Evolutionary conservation across 2,329 filamentous ascomycete species (phyloP), one percentile per base, ranked within the genome.

Genomic region (Trichoderma koningiopsis): DNA sequence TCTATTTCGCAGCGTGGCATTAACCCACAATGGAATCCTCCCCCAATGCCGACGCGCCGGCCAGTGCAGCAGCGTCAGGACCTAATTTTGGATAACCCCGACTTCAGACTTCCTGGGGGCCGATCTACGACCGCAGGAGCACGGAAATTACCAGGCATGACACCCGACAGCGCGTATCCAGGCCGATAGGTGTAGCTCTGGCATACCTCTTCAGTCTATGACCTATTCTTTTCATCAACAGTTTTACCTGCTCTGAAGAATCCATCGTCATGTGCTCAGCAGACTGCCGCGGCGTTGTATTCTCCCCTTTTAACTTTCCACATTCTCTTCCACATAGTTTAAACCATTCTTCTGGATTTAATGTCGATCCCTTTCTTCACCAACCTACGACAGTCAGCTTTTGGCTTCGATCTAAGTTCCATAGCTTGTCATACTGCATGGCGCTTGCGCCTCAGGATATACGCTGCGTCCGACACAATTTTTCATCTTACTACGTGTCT

Each of bases 1-100:
- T 96, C 92, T 13, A 91, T 98, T 57, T 95, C 91, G 0, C 94
- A 97, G 79, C 88, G 95, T 40, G 92, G 92, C 1, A 83, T 97
- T 67, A 97, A 97, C 78, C 95, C 94, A 7, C 89, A 90, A 70
- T 97, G 95, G 94, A 88, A 91, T 71, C 88, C 87, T 2, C 79
- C 80, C 16, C 78, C 81, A 19, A 78, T 83, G 47, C 78, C 81
- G 24, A 79, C 81, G 47, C 81, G 82, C 49, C 76, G 81, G 66
- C 83, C 83, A 29, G 80, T 82, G 27, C 86, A 84, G 75, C 83
- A 88, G 74, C 87, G 87, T 70, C 88, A 91, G 73, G 92, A 96
- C 73, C 85, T 94, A 61, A 82, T 97, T 49, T 83, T 97, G 70
- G 89, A 90, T 75, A 97, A 97, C 76, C 94, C 94, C 0, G 94